Conservation (phyloP, 805 yeast genomes). For the Suhomyces faveliae region DNA sequence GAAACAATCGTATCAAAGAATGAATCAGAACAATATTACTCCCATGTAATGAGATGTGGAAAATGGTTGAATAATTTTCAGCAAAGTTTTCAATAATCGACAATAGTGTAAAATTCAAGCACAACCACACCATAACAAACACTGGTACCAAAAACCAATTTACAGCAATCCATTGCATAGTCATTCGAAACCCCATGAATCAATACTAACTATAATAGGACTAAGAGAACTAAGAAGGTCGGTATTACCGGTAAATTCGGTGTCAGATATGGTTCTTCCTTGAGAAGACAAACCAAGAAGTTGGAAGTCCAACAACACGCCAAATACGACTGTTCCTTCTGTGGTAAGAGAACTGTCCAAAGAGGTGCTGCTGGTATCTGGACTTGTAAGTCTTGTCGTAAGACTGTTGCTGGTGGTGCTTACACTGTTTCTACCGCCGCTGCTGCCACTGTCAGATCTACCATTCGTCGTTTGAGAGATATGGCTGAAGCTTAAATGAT, state of each 20-base stretch:
- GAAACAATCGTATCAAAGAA: background rate
- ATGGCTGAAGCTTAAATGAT: conserved; percentile 93
- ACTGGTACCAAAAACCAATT: background rate
- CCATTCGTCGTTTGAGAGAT: conserved; percentile 99
- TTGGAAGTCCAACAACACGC: conserved; percentile 99
- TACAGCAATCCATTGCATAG: background rate
- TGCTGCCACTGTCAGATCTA: conserved; percentile 99
- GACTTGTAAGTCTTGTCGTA: conserved; percentile 91
- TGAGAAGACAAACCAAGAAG: conserved; percentile 99
- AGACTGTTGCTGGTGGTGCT: conserved; percentile 99
- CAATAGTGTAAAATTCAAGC: background rate
- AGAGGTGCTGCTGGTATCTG: conserved; percentile 99
- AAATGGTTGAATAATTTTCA: background rate
- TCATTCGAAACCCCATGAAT: background rate
- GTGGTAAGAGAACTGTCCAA: conserved; percentile 98
- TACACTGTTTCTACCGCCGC: conserved; percentile 99
- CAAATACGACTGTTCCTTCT: conserved; percentile 98
- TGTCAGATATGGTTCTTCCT: conserved; percentile 99
- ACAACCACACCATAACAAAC: background rate
- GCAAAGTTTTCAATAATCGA: background rate
- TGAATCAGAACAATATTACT: background rate
- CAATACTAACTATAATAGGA: conserved; percentile 63
- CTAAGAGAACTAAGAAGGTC: conserved; percentile 99
- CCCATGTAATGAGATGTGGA: background rate
- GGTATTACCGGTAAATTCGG: conserved; percentile 99